These are phyloP conservation scores for Alternaria tenuissima DNA, from an alignment of 2,329 filamentous ascomycete genomes.

Conservation along the genomic window DNA sequence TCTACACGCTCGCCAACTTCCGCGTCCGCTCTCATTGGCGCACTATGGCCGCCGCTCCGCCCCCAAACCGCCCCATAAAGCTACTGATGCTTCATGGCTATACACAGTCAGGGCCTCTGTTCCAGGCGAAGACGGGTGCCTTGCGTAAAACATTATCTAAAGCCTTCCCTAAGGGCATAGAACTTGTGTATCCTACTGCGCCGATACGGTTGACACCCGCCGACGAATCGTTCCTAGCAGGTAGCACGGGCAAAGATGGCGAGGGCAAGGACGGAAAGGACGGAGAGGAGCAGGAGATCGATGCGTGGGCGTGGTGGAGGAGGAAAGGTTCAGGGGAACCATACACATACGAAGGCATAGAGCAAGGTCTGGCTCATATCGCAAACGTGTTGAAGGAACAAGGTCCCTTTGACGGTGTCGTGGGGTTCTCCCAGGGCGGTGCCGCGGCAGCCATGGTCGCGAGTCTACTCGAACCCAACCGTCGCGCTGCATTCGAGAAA, in stretches of 20 bases:
- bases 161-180: slow-evolving; percentile 66
- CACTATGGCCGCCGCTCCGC: slow-evolving; percentile 43
- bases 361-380: slow-evolving; percentile 71
- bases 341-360: slow-evolving; percentile 70
- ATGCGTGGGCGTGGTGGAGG: slow-evolving; percentile 86
- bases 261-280: slow-evolving; percentile 37
- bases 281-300: slow-evolving; percentile 63
- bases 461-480: slow-evolving; percentile 69
- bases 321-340: slow-evolving; percentile 64
- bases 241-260: slow-evolving; percentile 20
- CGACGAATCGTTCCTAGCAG: slow-evolving; percentile 63
- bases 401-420: slow-evolving; percentile 49
- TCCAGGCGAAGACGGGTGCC: slow-evolving; percentile 87
- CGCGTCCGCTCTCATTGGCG: slow-evolving; percentile 26
- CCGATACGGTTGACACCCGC: slow-evolving; percentile 53
- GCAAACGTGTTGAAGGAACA: slow-evolving; percentile 53
- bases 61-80: slow-evolving; percentile 50
- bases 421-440: slow-evolving; percentile 49
- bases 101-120: slow-evolving; percentile 87
- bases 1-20: slow-evolving; percentile 23
- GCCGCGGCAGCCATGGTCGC: slow-evolving; percentile 77
- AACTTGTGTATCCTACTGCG: slow-evolving; percentile 58
- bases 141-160: slow-evolving; percentile 83
- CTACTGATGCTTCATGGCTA: slow-evolving; percentile 71
- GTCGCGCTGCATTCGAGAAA: slow-evolving; percentile 59